Conservation (phyloP, 148 eudicot genomes). For the Nepenthes gracilis region DNA sequence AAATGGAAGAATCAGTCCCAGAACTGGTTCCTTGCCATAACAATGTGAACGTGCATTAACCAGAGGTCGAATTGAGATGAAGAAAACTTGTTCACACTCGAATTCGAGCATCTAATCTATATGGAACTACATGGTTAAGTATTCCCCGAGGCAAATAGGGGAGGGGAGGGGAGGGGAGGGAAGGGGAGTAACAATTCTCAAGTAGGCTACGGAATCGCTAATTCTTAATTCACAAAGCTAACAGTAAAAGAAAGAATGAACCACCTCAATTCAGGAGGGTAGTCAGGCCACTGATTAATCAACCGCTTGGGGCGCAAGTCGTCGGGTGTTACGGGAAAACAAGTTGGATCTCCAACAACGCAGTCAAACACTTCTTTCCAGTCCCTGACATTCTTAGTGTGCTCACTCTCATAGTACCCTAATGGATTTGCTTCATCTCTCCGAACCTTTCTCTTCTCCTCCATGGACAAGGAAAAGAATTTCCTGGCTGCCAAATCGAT, state of each 20-base stretch:
- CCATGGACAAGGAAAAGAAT: constrained; percentile 26
- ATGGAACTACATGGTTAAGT: no score
- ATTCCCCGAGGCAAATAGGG: no score
- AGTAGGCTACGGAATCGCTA: no score
- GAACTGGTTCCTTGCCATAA: no score
- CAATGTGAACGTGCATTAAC: no score
- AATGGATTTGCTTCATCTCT: constrained; percentile 32
- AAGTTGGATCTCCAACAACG: constrained; percentile 24
- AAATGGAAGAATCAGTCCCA: no score
- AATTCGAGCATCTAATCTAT: no score
- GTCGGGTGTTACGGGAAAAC: constrained; percentile 30
- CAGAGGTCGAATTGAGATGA: no score
- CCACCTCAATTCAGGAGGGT: constrained; percentile 38
- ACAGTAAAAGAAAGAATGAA: background rate
- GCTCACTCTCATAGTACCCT: constrained; percentile 52
- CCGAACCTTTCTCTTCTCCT: constrained; percentile 34
- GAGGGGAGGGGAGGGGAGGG: no score
- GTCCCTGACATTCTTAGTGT: constrained; percentile 55
- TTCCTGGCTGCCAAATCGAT: constrained; percentile 12
- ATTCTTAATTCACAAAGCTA: no score
- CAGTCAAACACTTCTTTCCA: constrained; percentile 63
- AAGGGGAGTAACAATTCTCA: no score
- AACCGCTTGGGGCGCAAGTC: constrained; percentile 17
- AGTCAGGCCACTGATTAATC: constrained; percentile 48
- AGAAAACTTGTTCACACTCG: no score